These are phyloP conservation scores for Kodamaea anthophila DNA, from an alignment of 1,139 yeast species.

Conservation along the genomic window DNA sequence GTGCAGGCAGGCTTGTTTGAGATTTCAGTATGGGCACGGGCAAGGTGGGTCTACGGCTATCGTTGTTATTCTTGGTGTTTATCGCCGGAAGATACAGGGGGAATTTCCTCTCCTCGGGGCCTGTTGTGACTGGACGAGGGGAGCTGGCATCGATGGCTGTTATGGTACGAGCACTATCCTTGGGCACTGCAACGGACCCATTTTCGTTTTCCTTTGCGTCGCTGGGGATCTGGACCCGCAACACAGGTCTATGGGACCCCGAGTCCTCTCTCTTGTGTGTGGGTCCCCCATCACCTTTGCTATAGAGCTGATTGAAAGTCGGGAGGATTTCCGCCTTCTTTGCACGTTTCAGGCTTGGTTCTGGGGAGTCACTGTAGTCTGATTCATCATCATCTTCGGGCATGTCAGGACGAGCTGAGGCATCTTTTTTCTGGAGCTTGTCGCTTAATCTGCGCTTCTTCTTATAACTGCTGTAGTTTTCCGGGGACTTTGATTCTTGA, in stretches of 20 bases:
- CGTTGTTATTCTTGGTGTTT: slow-evolving; percentile 17
- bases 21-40: slow-evolving; percentile 39
- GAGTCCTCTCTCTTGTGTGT: slow-evolving; percentile 13
- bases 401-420: slow-evolving; percentile 1
- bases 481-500: slow-evolving; percentile 58
- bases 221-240: slow-evolving; percentile 46
- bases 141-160: slow-evolving; percentile 31
- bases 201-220: slow-evolving; percentile 24
- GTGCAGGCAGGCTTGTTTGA: slow-evolving; percentile 40
- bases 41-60: slow-evolving; percentile 29
- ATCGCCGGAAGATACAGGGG: slow-evolving; percentile 13
- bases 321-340: slow-evolving; percentile 18
- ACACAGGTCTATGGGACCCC: slow-evolving; percentile 33
- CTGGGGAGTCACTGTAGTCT: slow-evolving; percentile 8
- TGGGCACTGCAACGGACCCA: slow-evolving; percentile 3
- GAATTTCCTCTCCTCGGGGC: slow-evolving; percentile 6
- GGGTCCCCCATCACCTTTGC: slow-evolving; percentile 8
- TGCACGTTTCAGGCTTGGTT: slow-evolving; percentile 13
- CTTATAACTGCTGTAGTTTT: slow-evolving; percentile 46
- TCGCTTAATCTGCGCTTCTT: slow-evolving; percentile 20
- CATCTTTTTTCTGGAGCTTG: slow-evolving; percentile 13
- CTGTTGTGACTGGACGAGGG: slow-evolving; percentile 4
- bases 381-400: slow-evolving; percentile 6
- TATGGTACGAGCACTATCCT: slow-evolving; percentile 31
- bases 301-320: slow-evolving; percentile 19